Evolutionary conservation across 129 eudicot species (phyloP).

Genomic region (Centaurea solstitialis): DNA sequence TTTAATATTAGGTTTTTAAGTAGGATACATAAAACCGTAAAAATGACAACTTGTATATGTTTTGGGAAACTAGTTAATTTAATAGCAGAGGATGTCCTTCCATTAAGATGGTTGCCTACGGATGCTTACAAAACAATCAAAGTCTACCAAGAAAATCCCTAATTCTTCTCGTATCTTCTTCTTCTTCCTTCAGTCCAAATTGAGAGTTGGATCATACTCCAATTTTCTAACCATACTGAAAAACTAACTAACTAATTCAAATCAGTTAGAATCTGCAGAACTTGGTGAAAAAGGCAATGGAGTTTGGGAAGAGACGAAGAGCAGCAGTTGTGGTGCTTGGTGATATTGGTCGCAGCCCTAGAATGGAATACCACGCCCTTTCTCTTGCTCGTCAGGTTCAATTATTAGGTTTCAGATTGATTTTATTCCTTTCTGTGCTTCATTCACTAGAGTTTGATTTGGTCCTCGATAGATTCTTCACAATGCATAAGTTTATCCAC

Average conservation of each 20-base stretch:
- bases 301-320: constrained; percentile 55
- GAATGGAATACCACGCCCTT: constrained; percentile 97
- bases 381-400: constrained; percentile 92
- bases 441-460: neutral
- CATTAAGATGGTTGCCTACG: too few species aligned
- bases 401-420: neutral
- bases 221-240: neutral
- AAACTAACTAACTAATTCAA: neutral
- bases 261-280: neutral
- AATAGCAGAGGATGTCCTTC: too few species aligned
- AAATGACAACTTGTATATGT: too few species aligned
- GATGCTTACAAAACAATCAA: too few species aligned
- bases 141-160: constrained; percentile 7
- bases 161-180: neutral
- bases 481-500: neutral
- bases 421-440: neutral
- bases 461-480: neutral
- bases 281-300: constrained; percentile 19
- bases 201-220: constrained; percentile 2
- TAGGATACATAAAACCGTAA: too few species aligned
- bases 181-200: constrained; percentile 12
- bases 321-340: constrained; percentile 91
- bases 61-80: too few species aligned
- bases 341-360: constrained; percentile 93
- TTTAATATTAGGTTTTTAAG: too few species aligned